Percentiles rank a stretch among this genome's conserved stretches.
Evolutionary conservation across 768 basidiomycete genomes (phyloP).

Genomic region (Amanita subjunquillea): DNA sequence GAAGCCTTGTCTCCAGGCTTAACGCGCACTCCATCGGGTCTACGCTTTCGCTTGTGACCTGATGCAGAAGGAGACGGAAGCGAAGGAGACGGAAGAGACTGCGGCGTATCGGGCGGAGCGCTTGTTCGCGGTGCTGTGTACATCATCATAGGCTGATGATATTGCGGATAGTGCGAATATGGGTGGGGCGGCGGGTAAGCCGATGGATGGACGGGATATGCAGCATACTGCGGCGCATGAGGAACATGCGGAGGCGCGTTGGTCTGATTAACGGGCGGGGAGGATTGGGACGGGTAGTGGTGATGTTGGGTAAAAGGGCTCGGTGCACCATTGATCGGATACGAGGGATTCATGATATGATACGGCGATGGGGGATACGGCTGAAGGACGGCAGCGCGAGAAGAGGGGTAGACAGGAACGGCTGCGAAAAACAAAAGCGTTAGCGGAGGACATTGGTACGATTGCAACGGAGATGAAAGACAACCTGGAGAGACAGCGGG

Average conservation of each 20-base stretch:
- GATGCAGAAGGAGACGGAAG: conserved; percentile 21
- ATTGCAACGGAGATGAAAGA: not conserved
- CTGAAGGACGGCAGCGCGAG: conserved; percentile 34
- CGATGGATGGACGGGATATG: conserved; percentile 44
- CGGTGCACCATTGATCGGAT: conserved; percentile 47
- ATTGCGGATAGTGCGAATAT: conserved; percentile 56
- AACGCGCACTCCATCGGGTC: conserved; percentile 23
- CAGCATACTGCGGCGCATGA: conserved; percentile 33
- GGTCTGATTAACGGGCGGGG: conserved; percentile 21
- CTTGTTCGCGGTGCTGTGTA: conserved; percentile 38
- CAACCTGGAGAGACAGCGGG: not conserved
- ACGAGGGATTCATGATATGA: conserved; percentile 62
- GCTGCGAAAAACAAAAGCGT: conserved; percentile 5
- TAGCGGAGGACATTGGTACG: not conserved
- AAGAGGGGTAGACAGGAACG: conserved; percentile 17
- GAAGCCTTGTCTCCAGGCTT: conserved; percentile 40
- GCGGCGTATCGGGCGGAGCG: conserved; percentile 24
- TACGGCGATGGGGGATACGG: conserved; percentile 46
- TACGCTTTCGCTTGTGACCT: conserved; percentile 59
- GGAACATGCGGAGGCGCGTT: conserved; percentile 28
- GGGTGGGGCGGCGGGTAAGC: conserved; percentile 38
- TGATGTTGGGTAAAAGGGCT: conserved; percentile 24
- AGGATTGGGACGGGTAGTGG: conserved; percentile 23
- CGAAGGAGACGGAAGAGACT: conserved; percentile 21
- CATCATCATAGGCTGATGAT: conserved; percentile 65